Base-by-base conservation (phyloP, 202 grass and related monocot genomes). In the Zoysia matrella region DNA sequence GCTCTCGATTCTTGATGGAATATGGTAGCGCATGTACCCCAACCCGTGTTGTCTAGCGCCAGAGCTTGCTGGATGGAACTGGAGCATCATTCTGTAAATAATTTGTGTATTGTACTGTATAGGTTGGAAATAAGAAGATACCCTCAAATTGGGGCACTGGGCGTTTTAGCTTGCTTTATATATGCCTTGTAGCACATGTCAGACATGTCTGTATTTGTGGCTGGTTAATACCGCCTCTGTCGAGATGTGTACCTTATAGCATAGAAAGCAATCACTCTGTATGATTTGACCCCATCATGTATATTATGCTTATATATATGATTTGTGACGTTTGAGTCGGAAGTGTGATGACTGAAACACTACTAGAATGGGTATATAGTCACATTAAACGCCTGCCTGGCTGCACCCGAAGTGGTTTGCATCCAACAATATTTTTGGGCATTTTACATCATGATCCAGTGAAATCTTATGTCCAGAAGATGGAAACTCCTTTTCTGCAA, bases 21-120 rank as follows among this genome's bases (percentile, higher is more conserved):
- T 52, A 67, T 52, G 52, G 8, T 40, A 7, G 11, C 36, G 61
- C 45, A 49, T 14, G 45, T 6, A n/a, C 50, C 7, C 9, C 12
- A 36, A 6, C 36, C 8, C 3, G 52, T 44, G 8, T 56, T 67
- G 40, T 47, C 6, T 52, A 79, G 46, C 67, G 46, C 13, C 69
- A n/a, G 69, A 62, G 62, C 53, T 49, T 43, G n/a, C 43, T 82
- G 2, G 3, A 61, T 62, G 70, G 12, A 66, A 74, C 9, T 41
- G 39, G 7, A 74, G n/a, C 54, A 58, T 46, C 41, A 61, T 1
- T 69, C 0, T 80, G 81, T 88, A 84, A 55, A 75, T 88, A 84
- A 67, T 63, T 73, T 73, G 56, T 64, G 69, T 58, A 46, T 71
- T 42, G 22, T 72, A 6, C 9, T 68, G 60, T 83, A 11, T 75